phyloP scores from a whole-genome alignment of 768 basidiomycete genomes.

The Mrakia gelida region DNA sequence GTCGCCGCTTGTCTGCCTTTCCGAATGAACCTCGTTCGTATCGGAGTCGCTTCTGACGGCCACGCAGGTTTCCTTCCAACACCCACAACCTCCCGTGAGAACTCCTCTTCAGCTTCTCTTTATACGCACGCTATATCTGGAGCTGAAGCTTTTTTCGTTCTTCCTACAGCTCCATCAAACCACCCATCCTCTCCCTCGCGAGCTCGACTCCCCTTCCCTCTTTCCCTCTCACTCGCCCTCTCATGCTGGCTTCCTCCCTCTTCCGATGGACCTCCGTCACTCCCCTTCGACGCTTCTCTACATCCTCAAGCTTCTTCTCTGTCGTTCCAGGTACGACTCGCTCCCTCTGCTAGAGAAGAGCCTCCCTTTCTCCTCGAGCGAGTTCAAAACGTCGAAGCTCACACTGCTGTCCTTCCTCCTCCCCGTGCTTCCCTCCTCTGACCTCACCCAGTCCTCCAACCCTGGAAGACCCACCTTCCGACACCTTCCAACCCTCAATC shows the following conservation, averaged over 20 bases:
- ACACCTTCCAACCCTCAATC: conserved; percentile 26
- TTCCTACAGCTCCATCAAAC: not conserved
- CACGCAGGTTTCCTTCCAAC: too few relatives aligned
- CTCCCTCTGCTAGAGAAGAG: too few relatives aligned
- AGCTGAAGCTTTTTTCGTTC: not conserved
- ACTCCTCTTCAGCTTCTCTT: too few relatives aligned
- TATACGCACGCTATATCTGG: not conserved
- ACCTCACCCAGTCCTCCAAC: not conserved
- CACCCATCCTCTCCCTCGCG: not conserved
- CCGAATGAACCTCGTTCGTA: too few relatives aligned
- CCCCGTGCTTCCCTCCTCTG: not conserved
- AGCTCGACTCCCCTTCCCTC: not conserved
- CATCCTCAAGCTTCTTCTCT: not conserved
- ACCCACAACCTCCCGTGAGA: too few relatives aligned
- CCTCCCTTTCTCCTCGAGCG: not conserved
- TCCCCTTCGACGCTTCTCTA: not conserved
- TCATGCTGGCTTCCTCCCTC: not conserved
- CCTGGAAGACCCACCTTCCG: conserved; percentile 16
- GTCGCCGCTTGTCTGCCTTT: too few relatives aligned
- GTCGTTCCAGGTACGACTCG: not conserved
- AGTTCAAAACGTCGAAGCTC: not conserved
- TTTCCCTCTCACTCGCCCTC: not conserved
- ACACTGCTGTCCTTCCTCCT: not conserved
- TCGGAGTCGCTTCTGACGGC: too few relatives aligned
- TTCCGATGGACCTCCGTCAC: conserved; percentile 9